Percentiles rank a stretch among this genome's conserved stretches.
Evolutionary conservation across 805 yeast species (phyloP).

Genomic region (Yarrowia bubula): DNA sequence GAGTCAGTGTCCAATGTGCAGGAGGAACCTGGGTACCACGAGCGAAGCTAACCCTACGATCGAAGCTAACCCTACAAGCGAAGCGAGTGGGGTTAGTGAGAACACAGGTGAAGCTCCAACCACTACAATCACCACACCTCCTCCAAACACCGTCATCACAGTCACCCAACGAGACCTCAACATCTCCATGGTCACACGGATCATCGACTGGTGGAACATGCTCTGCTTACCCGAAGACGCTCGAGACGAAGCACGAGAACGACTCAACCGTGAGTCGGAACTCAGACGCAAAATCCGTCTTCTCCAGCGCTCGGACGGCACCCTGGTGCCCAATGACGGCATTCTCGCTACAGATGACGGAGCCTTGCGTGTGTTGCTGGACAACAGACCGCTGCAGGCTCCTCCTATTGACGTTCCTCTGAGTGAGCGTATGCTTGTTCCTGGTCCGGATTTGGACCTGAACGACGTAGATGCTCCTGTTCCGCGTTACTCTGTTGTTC

Average conservation of each 20-base stretch:
- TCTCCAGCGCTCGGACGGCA: not conserved
- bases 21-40: not conserved
- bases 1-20: slow-evolving; percentile 23
- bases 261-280: slow-evolving; percentile 19
- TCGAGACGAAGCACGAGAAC: slow-evolving; percentile 3
- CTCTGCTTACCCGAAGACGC: slow-evolving; percentile 18
- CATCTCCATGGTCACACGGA: slow-evolving; percentile 3
- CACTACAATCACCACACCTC: not conserved
- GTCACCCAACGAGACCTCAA: slow-evolving; percentile 13
- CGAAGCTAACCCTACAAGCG: not conserved
- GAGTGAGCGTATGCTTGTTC: slow-evolving; percentile 4
- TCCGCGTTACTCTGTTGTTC: not conserved
- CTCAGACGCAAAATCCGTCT: slow-evolving; percentile 4
- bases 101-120: not conserved
- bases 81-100: too few relatives aligned
- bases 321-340: slow-evolving; percentile 9
- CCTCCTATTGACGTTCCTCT: slow-evolving; percentile 19
- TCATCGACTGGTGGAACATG: slow-evolving; percentile 27
- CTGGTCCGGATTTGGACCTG: slow-evolving; percentile 1
- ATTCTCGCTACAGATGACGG: slow-evolving; percentile 18
- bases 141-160: not conserved
- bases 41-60: not conserved
- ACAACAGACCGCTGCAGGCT: slow-evolving; percentile 17
- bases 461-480: slow-evolving; percentile 4
- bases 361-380: slow-evolving; percentile 14